Evolutionary conservation across 345 rosid species (phyloP).

Genomic region (Balakata baccata): DNA sequence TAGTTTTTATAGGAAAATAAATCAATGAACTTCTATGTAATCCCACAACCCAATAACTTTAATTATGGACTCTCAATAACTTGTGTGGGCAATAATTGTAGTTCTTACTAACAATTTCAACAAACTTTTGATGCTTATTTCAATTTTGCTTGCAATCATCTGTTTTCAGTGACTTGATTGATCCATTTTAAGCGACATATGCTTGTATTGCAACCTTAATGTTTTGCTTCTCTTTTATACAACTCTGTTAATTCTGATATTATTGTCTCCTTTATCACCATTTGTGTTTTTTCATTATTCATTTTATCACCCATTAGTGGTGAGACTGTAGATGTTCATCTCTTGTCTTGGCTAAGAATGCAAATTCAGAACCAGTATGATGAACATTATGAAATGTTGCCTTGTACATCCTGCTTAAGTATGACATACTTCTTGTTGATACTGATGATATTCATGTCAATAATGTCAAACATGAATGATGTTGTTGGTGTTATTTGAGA

Average conservation of each 20-base stretch:
- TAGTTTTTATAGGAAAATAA: neutral
- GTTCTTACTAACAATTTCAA: neutral
- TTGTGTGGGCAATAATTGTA: neutral
- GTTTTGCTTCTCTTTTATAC: neutral
- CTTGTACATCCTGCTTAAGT: neutral
- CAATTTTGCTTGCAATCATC: neutral
- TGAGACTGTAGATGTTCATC: neutral
- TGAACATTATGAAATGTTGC: neutral
- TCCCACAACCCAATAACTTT: neutral
- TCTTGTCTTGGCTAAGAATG: neutral
- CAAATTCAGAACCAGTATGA: neutral
- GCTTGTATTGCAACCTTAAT: neutral
- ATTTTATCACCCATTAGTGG: too few relatives aligned
- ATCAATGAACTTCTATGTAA: neutral
- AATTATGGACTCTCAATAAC: neutral
- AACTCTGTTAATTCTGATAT: neutral
- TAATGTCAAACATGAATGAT: neutral
- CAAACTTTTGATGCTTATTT: neutral
- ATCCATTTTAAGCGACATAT: neutral
- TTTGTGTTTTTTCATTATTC: neutral
- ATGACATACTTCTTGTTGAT: neutral
- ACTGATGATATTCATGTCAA: neutral
- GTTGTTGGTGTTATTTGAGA: conserved; percentile 1
- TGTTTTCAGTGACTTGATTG: neutral
- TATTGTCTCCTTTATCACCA: neutral